Base-by-base conservation (phyloP, 371 early-diverging fungal species). In the Mortierella sp. region DNA sequence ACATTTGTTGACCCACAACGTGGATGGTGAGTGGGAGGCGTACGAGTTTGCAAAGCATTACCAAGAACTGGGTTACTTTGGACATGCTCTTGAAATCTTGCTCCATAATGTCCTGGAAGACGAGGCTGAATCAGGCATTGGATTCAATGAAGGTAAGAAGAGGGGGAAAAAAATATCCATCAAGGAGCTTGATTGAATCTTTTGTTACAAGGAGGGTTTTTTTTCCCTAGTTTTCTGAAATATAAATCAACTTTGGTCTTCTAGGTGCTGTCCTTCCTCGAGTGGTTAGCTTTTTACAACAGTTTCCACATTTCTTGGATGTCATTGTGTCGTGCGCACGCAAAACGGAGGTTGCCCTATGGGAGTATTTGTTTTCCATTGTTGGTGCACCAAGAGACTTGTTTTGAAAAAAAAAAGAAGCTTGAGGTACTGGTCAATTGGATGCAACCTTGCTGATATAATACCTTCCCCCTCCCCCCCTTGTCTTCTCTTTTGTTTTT, bases 311-410 rank as follows among this genome's bases (percentile, higher is more conserved):
- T 44, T 77, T 68, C 53, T 77, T 93, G 52, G 95, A 97, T 57
- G 91, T 94, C 23, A 91, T 97, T 82, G 95, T 93, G 18, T 89
- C 92, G 44, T 96, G 96, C 76, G 95, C 96, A 21, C 83, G 97
- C 47, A 97, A 97, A 75, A 93, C 93, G 2, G 97, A 97, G 80
- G 91, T 94, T 2, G 88, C 95, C 4, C 81, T 94, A n/a, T 97
- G 97, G 97, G 88, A 86, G 43, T 91, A 93, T 73, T 84, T 96
- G 59, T 97, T 97, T 70, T 82, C 88, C 5, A 88, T 90, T 26
- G 94, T 92, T 0, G 96, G 95, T 0, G 87, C 91, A 56, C 94
- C 95, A 0, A 87, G 90, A 63, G 89, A 84, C 52, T 75, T 96
- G 48, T 97, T 95, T 81, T n/a, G n/a, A n/a, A n/a, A n/a, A n/a